Evolutionary conservation across 2,329 filamentous ascomycete species (phyloP).

Genomic region (Ophiocordyceps camponoti-saundersi): DNA sequence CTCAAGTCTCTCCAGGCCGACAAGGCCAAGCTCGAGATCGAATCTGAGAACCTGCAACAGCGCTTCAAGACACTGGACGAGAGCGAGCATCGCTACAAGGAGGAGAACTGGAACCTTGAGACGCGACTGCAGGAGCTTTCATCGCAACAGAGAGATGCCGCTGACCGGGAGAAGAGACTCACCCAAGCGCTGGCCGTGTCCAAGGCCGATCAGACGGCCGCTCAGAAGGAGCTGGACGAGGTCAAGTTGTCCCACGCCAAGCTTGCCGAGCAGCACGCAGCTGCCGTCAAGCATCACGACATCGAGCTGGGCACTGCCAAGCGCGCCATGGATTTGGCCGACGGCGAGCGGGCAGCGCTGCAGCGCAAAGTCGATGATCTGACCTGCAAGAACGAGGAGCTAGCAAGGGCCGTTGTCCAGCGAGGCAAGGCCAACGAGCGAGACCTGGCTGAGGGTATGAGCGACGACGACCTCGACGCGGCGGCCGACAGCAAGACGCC

Average conservation of each 20-base stretch:
- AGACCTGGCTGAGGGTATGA: constrained; percentile 38
- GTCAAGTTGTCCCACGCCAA: constrained; percentile 65
- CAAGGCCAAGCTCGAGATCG: constrained; percentile 64
- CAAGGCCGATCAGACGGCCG: constrained; percentile 56
- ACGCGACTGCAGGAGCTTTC: constrained; percentile 77
- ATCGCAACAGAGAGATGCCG: constrained; percentile 54
- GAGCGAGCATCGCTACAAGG: constrained; percentile 89
- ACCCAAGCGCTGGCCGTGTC: constrained; percentile 52
- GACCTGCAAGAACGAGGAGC: constrained; percentile 74
- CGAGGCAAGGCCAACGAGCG: constrained; percentile 50
- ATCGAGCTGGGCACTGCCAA: constrained; percentile 74
- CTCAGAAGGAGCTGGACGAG: constrained; percentile 83
- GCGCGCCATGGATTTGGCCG: constrained; percentile 60
- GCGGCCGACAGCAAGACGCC: constrained; percentile 57
- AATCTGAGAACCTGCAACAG: constrained; percentile 63
- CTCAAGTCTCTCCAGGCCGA: constrained; percentile 60
- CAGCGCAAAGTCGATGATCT: constrained; percentile 81
- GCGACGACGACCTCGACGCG: constrained; percentile 46
- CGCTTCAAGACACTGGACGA: constrained; percentile 73
- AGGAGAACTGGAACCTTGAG: constrained; percentile 96
- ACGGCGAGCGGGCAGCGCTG: constrained; percentile 61
- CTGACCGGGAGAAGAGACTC: constrained; percentile 71
- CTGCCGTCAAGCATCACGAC: constrained; percentile 67
- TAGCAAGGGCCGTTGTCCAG: constrained; percentile 65
- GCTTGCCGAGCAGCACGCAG: constrained; percentile 63